Conservation (phyloP, 495 filamentous ascomycete species). For the Penicillium pancosmium region DNA sequence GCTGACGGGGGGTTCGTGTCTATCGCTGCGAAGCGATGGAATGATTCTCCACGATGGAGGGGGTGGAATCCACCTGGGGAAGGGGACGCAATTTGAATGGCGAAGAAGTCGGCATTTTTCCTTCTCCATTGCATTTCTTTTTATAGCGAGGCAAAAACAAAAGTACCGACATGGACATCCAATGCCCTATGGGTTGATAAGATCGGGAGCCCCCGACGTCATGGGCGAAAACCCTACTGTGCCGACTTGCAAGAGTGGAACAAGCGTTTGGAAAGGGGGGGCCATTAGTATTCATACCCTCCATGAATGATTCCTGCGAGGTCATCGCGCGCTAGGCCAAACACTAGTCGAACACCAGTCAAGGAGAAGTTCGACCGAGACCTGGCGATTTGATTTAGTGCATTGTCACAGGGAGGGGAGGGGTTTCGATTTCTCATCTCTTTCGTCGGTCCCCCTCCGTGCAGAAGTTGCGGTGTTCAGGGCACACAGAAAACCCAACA, state of each 20-base stretch:
- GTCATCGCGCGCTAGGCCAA: not conserved
- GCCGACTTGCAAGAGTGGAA: not conserved
- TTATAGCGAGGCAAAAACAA: constrained; percentile 7
- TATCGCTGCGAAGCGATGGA: not conserved
- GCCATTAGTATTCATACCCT: not conserved
- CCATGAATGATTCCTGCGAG: not conserved
- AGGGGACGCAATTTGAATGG: not conserved
- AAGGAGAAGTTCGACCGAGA: not conserved
- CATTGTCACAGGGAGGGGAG: not conserved
- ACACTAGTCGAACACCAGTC: constrained; percentile 1
- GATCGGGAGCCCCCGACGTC: constrained; percentile 23
- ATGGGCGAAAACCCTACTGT: constrained; percentile 12
- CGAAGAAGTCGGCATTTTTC: not conserved
- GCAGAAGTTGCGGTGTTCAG: constrained; percentile 7
- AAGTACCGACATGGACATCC: not conserved
- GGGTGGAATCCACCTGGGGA: constrained; percentile 2
- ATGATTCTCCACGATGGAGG: not conserved
- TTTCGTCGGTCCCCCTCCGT: not conserved
- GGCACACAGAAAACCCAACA: constrained; percentile 1
- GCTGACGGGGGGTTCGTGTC: not conserved
- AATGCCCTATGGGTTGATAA: not conserved
- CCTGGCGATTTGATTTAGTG: not conserved
- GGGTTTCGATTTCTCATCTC: not conserved
- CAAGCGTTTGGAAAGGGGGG: not conserved
- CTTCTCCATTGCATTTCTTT: constrained; percentile 3